These are phyloP conservation scores for Suillus bovinus DNA, from an alignment of 768 basidiomycete species.

Conservation along the genomic window DNA sequence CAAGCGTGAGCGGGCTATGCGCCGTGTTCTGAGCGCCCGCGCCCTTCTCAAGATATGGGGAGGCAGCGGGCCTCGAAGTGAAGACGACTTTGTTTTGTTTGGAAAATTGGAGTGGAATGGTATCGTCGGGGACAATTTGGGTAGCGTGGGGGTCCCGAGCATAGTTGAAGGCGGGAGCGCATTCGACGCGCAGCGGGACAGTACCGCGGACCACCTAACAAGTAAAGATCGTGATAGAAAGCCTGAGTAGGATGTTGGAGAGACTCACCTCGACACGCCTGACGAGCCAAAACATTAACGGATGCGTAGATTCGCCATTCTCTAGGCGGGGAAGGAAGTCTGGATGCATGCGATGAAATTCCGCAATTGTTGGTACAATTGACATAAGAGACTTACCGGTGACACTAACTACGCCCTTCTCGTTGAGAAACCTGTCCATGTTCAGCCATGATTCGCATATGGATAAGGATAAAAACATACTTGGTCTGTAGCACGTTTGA, in stretches of 20 bases:
- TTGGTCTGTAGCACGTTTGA: slow-evolving; percentile 90
- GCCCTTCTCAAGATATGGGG: not conserved
- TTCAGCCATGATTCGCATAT: not conserved
- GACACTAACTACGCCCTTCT: slow-evolving; percentile 81
- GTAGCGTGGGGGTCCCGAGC: slow-evolving; percentile 76
- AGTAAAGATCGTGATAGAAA: not conserved
- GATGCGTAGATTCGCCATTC: slow-evolving; percentile 44
- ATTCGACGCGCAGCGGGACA: slow-evolving; percentile 81
- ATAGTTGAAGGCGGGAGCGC: slow-evolving; percentile 96
- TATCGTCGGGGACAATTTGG: slow-evolving; percentile 49
- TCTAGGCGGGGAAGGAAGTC: slow-evolving; percentile 79
- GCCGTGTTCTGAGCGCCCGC: slow-evolving; percentile 24
- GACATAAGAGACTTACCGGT: slow-evolving; percentile 51
- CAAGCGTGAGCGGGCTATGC: slow-evolving; percentile 47
- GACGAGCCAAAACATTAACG: slow-evolving; percentile 81
- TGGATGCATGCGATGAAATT: slow-evolving; percentile 24
- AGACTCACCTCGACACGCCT: slow-evolving; percentile 68
- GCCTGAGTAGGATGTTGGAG: not conserved
- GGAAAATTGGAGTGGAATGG: slow-evolving; percentile 31
- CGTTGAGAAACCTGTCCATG: slow-evolving; percentile 68
- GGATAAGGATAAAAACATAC: slow-evolving; percentile 22
- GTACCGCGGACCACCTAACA: slow-evolving; percentile 76
- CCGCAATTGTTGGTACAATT: not conserved
- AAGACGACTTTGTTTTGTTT: slow-evolving; percentile 63
- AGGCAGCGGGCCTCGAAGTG: slow-evolving; percentile 33